Evolutionary conservation across 805 yeast genomes (phyloP).

Genomic region (Metschnikowia corniflorae): DNA sequence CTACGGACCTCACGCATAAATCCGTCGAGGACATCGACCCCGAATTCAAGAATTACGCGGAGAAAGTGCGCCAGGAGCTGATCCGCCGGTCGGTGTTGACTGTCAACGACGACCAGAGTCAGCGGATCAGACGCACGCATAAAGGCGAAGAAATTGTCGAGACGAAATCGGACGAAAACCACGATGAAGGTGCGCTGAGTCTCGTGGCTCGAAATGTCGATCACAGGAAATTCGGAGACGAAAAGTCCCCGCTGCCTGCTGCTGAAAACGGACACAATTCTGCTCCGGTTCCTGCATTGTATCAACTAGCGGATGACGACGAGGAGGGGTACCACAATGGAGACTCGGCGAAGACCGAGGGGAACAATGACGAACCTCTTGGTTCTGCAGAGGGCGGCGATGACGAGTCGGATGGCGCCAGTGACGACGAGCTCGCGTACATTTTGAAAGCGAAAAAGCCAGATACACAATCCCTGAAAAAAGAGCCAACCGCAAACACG

Average conservation of each 20-base stretch:
- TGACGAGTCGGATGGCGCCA: conserved; percentile 5
- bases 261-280: conserved; percentile 6
- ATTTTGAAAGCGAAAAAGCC: conserved; percentile 22
- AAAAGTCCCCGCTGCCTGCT: not conserved
- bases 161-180: conserved; percentile 22
- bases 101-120: conserved; percentile 46
- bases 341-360: not conserved
- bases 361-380: not conserved
- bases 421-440: conserved; percentile 34
- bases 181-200: conserved; percentile 24
- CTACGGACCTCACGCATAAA: conserved; percentile 58
- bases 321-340: conserved; percentile 16
- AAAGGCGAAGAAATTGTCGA: conserved; percentile 86
- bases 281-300: conserved; percentile 20
- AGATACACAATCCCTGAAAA: not conserved
- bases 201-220: conserved; percentile 10
- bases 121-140: conserved; percentile 74
- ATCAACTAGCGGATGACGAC: conserved; percentile 24
- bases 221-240: not conserved
- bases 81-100: conserved; percentile 67
- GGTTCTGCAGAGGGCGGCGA: conserved; percentile 6
- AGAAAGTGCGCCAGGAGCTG: conserved; percentile 64
- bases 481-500: not conserved
- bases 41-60: conserved; percentile 66
- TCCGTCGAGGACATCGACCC: conserved; percentile 79